Evolutionary conservation across 2,329 filamentous ascomycete genomes (phyloP), one percentile per base, ranked within the genome.

Genomic region (Teratosphaeria nubilosa): DNA sequence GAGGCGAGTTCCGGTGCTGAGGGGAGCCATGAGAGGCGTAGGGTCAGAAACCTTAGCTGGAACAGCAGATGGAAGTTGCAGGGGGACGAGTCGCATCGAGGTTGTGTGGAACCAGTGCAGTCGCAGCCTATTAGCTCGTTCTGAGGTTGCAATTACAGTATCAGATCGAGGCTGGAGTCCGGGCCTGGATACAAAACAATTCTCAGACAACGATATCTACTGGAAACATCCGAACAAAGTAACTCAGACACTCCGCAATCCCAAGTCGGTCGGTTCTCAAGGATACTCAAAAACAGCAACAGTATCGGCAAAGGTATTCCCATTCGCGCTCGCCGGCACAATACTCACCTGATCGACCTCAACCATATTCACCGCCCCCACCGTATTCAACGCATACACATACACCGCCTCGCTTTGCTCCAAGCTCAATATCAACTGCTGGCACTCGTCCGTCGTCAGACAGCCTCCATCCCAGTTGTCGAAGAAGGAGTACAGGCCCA

Each of bases 401-500:
- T 75, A 74, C 62, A 79, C 59, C 1, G 78, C 68, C 60, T 77
- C 73, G 57, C 66, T 71, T 58, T 66, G 64, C 55, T 75, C 72
- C 50, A 78, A 66, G 64, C 72, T 63, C 60, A 77, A 73, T 62
- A 77, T 76, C 65, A 75, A 65, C 60, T 72, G 67, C 68, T 82
- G 80, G 69, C 80, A 82, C 64, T 77, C 71, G 56, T 78, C 66
- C 9, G 68, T 69, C 0, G 66, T 53, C 11, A 81, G 67, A 63
- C 80, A 82, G 13, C 68, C 68, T 61, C 80, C 76, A 55, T 69
- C 70, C 70, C 83, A 83, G 70, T 82, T 78, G 69, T 78, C 73
- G 73, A 83, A 85, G 74, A 82, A 84, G 51, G 73, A 77, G 70
- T 75, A 75, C 78, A 87, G 91, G 75, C 76, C 76, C 1, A 74